Percentiles rank a stretch among this genome's conserved stretches.
Evolutionary conservation across 2,329 filamentous ascomycete species (phyloP).

Genomic region (Alternaria postmessia): DNA sequence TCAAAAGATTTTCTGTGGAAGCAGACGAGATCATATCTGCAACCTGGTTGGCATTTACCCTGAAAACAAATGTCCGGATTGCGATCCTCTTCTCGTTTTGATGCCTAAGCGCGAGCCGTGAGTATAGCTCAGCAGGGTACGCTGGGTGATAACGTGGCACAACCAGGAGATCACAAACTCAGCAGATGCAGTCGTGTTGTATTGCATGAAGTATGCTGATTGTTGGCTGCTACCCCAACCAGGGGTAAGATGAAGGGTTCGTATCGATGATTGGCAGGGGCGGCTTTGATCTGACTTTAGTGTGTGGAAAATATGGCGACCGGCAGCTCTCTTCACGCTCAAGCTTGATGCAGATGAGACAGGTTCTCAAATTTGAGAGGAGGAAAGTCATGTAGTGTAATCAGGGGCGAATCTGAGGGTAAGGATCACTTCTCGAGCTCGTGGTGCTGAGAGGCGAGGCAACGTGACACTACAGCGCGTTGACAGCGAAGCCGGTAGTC

Average conservation of each 20-base stretch:
- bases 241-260: conserved; percentile 15
- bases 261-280: neutral
- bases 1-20: conserved; percentile 32
- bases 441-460: conserved; percentile 26
- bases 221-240: conserved; percentile 32
- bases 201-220: conserved; percentile 26
- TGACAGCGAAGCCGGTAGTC: conserved; percentile 22
- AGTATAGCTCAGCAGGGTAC: conserved; percentile 10
- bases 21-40: conserved; percentile 24
- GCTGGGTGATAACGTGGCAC: conserved; percentile 31
- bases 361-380: conserved; percentile 26
- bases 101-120: conserved; percentile 13
- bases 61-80: conserved; percentile 21
- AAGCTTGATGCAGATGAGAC: conserved; percentile 24
- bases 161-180: conserved; percentile 29
- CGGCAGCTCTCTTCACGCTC: conserved; percentile 21
- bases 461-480: conserved; percentile 30
- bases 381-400: conserved; percentile 28
- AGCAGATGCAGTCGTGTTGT: conserved; percentile 34
- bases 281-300: neutral
- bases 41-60: conserved; percentile 19
- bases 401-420: conserved; percentile 29
- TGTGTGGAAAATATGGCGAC: conserved; percentile 12
- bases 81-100: conserved; percentile 6
- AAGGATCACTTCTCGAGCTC: conserved; percentile 28